Conservation (phyloP, 768 basidiomycete genomes). For the Termitomyces heimii region DNA sequence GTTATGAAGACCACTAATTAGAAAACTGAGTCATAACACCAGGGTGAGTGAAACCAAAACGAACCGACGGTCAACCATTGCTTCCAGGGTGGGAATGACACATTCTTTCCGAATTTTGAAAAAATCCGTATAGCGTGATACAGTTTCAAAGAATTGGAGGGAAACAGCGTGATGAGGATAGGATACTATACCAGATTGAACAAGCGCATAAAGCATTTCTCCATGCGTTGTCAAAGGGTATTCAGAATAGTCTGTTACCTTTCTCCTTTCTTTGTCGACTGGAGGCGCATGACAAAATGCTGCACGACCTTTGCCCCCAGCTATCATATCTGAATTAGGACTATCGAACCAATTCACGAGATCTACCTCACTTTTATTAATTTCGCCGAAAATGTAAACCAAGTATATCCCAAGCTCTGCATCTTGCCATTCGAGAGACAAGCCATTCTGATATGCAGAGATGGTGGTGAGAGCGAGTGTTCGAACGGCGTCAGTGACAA, state of each 20-base stretch:
- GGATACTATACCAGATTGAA: slow-evolving; percentile 74
- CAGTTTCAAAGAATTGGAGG: slow-evolving; percentile 91
- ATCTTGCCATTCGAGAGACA: slow-evolving; percentile 80
- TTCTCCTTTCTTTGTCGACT: slow-evolving; percentile 62
- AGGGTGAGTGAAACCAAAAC: slow-evolving; percentile 17
- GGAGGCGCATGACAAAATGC: slow-evolving; percentile 80
- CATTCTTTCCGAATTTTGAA: slow-evolving; percentile 91
- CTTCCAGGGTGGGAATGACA: slow-evolving; percentile 81
- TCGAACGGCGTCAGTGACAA: slow-evolving; percentile 76
- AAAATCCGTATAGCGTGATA: slow-evolving; percentile 91
- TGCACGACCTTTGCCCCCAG: slow-evolving; percentile 73
- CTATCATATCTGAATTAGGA: slow-evolving; percentile 24
- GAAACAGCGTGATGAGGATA: slow-evolving; percentile 83
- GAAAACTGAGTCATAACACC: not conserved
- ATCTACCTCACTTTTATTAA: slow-evolving; percentile 68
- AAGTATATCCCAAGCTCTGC: slow-evolving; percentile 92
- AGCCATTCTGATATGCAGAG: slow-evolving; percentile 58
- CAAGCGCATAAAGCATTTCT: slow-evolving; percentile 79
- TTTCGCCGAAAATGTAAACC: slow-evolving; percentile 90
- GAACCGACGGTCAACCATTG: slow-evolving; percentile 80
- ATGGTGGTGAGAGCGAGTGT: slow-evolving; percentile 72
- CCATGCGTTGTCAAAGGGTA: slow-evolving; percentile 88
- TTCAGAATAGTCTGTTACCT: slow-evolving; percentile 63
- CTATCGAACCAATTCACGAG: not conserved
- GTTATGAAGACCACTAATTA: slow-evolving; percentile 78